Evolutionary conservation across 176 grass and related monocot genomes (phyloP), one percentile per base, ranked within the genome.

Genomic region (Triticum aestivum): DNA sequence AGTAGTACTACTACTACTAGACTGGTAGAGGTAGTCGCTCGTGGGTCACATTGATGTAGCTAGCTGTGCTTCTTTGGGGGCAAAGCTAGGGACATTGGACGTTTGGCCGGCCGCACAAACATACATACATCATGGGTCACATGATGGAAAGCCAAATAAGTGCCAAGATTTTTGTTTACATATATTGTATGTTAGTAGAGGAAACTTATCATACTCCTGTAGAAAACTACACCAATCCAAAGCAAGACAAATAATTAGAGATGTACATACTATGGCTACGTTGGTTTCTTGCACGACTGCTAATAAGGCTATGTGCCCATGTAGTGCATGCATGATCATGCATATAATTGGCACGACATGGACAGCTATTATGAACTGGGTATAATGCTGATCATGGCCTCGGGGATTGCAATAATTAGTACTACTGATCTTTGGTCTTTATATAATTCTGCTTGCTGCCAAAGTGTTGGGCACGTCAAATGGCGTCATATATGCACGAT

Each of bases 381-480:
- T 77, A 49, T 56, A 59, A 85, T 78, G 32, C 62, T 85, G 51
- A 65, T 85, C 18, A 21, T 79, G 18, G 56, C 37, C 51, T 74
- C 73, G 58, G 23, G 20, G 35, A 49, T 37, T 56, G 1, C 37
- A 7, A 24, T 68, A 24, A 32, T 75, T 64, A 42, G 18, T 21
- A 59, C 17, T 52, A 9, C 61, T 62, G 13, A 41, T 77, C 47
- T 20, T 56, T 78, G 90, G 86, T 91, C 90, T 88, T 91, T 88
- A 78, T 78, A 88, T 88, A 88, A 85, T 82, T 85, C 11, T 66
- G 5, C 33, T 65, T 33, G 44, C 76, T 70, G 58, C 11, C 52
- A 71, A 85, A 82, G 90, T 82, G 77, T 72, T 61, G 6, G 68
- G 78, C 86, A 91, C 64, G 77, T 85, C 39, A 78, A 85, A 76